Evolutionary conservation across 2,329 filamentous ascomycete genomes (phyloP), one percentile per base, ranked within the genome.

Genomic region (Coniella lustricola): DNA sequence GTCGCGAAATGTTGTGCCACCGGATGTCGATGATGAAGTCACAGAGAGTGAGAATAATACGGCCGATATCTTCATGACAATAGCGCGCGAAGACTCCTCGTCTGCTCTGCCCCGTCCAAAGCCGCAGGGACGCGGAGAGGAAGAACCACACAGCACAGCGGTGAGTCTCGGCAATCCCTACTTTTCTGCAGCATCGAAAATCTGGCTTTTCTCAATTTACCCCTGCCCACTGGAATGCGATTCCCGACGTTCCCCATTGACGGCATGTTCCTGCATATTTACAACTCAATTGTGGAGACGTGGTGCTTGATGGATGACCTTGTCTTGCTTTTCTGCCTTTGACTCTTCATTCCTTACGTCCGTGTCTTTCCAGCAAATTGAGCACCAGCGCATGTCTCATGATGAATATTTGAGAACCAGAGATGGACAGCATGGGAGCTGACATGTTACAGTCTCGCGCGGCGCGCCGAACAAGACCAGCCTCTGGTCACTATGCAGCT

Each of bases 31-130:
- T 44, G 66, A 63, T 36, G 77, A 81, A 46, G 44, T 43, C 18
- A 38, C 44, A 3, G 48, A 53, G 22, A 53, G 51, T 32, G 51
- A 53, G 36, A 50, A 50, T 44, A 77, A 79, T 54, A 76, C 71
- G 3, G 75, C 75, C 34, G 78, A 82, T 54, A 66, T 81, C 35
- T 82, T 81, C 54, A 70, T 82, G 51, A 74, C 69, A 46, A 81
- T 82, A 51, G 77, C 78, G 12, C 68, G 73, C 10, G 76, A 81
- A 50, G 76, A 80, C 53, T 55, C 70, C 13, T 57, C 51, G 17
- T 42, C 51, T 21, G 34, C 32, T 7, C 25, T 34, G 4, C 44
- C 62, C 14, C 68, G 66, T 41, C 70, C 67, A 44, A 57, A 59
- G 16, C 52, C 58, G 8, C 66, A 69, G 37, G 64, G 65, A 7